Percentiles rank a stretch among this genome's conserved stretches.
phyloP scores from a whole-genome alignment of 2,329 filamentous ascomycete genomes.

The Hypoxylon sp. region DNA sequence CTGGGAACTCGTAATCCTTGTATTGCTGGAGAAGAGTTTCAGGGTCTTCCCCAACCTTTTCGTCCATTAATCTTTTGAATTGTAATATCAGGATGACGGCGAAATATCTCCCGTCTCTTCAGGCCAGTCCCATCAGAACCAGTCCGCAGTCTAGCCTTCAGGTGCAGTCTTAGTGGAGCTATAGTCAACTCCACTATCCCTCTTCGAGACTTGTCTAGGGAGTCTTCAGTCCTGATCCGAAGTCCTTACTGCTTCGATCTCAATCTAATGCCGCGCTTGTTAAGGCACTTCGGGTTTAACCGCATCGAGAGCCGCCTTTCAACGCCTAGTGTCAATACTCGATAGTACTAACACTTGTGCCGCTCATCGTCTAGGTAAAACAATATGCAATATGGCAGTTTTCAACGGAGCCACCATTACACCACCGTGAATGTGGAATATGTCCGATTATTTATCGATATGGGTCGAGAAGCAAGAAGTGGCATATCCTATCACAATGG shows the following conservation, averaged over 20 bases:
- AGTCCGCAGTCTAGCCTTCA: slow-evolving; percentile 26
- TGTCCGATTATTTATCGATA: slow-evolving; percentile 23
- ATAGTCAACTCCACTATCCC: slow-evolving; percentile 25
- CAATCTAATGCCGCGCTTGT: slow-evolving; percentile 25
- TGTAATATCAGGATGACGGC: slow-evolving; percentile 40
- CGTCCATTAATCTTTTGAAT: slow-evolving; percentile 30
- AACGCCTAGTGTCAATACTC: background rate
- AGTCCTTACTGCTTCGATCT: slow-evolving; percentile 37
- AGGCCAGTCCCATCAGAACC: slow-evolving; percentile 22
- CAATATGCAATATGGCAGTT: slow-evolving; percentile 21
- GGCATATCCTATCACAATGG: slow-evolving; percentile 6
- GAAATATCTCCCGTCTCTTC: slow-evolving; percentile 42
- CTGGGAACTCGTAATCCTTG: slow-evolving; percentile 36
- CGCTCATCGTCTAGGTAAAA: slow-evolving; percentile 18
- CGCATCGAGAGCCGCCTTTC: slow-evolving; percentile 30
- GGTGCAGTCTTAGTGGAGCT: slow-evolving; percentile 32
- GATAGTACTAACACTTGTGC: slow-evolving; percentile 24
- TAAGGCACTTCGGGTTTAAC: slow-evolving; percentile 35
- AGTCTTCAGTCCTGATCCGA: slow-evolving; percentile 37
- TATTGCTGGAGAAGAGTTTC: slow-evolving; percentile 24
- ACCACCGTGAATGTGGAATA: slow-evolving; percentile 8
- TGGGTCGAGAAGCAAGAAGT: slow-evolving; percentile 16
- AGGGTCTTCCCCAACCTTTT: slow-evolving; percentile 34
- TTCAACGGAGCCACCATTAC: slow-evolving; percentile 21
- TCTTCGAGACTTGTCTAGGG: slow-evolving; percentile 25